These are phyloP conservation scores for Omphalea diandra DNA, from an alignment of 441 rosid species.

Conservation along the genomic window DNA sequence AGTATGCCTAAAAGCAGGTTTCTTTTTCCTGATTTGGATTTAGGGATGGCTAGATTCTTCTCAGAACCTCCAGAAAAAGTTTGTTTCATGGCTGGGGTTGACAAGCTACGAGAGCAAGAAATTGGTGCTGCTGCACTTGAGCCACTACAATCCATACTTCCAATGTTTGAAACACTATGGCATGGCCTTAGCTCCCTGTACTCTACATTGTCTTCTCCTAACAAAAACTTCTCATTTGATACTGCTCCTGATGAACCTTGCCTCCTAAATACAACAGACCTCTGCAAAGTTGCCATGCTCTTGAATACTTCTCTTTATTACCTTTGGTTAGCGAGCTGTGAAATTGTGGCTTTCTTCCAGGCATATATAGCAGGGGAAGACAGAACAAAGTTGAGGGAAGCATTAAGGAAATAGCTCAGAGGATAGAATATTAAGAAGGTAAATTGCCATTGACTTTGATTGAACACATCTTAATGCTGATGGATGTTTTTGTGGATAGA, in stretches of 20 bases:
- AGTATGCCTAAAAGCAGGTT: conserved; percentile 1
- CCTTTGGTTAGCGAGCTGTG: not conserved
- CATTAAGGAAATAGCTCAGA: conserved; percentile 3
- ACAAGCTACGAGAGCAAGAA: conserved; percentile 24
- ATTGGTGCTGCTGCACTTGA: not conserved
- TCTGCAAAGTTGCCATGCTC: conserved; percentile 32
- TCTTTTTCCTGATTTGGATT: conserved; percentile 7
- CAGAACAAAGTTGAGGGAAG: not conserved
- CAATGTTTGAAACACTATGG: conserved; percentile 24
- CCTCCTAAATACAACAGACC: conserved; percentile 33
- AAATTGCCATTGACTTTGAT: not conserved
- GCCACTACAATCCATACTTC: not conserved
- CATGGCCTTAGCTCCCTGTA: conserved; percentile 28
- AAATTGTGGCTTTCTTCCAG: not conserved
- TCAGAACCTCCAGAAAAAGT: not conserved
- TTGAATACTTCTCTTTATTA: not conserved
- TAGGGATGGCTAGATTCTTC: conserved; percentile 7
- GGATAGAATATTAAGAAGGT: conserved; percentile 14
- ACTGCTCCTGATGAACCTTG: conserved; percentile 39
- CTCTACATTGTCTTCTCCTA: conserved; percentile 21
- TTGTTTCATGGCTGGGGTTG: conserved; percentile 15
- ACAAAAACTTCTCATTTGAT: conserved; percentile 23
- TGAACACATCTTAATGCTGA: not conserved
- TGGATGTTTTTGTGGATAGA: not conserved
- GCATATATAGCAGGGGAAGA: conserved; percentile 11